Base-by-base conservation (phyloP, 1,139 yeast species). In the Arxiozyma slooffiae region DNA sequence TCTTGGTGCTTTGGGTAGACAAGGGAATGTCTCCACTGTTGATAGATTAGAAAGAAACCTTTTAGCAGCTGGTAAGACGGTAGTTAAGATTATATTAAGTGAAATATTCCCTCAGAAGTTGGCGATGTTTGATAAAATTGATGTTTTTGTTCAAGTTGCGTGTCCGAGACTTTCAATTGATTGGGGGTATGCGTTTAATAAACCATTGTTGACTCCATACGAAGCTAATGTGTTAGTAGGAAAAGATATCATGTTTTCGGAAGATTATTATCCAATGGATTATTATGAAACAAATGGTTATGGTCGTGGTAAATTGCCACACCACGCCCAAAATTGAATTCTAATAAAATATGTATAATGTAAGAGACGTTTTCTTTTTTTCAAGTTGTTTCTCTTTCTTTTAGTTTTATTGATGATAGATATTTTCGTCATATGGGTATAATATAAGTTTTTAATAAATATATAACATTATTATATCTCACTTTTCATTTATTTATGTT, bases 161-260 rank as follows among this genome's bases (percentile, higher is more conserved):
- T 92, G 99, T 66, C 99, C 99, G 0, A 74, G 99, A 59, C 72
- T 92, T 49, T 87, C 96, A 2, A 92, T 92, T 44, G 99, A 92
- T 67, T 92, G 99, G 99, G 99, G 99, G 1, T 92, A 94, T 66
- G 98, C 98, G 0, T 92, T 92, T 64, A 81, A 82, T 52, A 86
- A 85, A 63, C 99, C 99, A 0, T 72, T 92, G 45, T 70, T 92
- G 52, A 90, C 98, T 0, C 98, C 99, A 0, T 92, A 94, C 66
- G 99, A 92, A 63, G 90, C 97, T 0, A 89, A 87, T 89, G 96
- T 90, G 4, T 78, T 89, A 75, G 68, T 92, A 60, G 84, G 79
- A 9, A 75, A 81, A 50, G 96, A 89, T 61, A 71, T 73, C 41
- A 78, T 76, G 70, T 88, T 95, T 80, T 73, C 69, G 43, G 77